phyloP scores from a whole-genome alignment of 176 grass and related monocot genomes.

The Bromus sterilis region DNA sequence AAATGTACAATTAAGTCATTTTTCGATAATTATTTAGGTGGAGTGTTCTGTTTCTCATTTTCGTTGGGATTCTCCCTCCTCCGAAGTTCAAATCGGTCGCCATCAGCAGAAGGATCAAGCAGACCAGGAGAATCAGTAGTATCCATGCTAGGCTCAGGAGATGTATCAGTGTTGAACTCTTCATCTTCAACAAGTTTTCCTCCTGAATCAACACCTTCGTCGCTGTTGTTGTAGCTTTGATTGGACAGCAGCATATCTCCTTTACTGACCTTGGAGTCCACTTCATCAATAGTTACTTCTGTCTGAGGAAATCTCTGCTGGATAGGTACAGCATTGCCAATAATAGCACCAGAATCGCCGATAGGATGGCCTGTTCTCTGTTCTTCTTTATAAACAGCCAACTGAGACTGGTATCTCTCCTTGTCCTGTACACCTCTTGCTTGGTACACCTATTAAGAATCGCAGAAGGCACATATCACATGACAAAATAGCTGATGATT shows the following conservation, averaged over 20 bases:
- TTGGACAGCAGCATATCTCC: constrained; percentile 41
- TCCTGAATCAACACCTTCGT: constrained; percentile 29
- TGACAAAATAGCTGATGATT: neutral
- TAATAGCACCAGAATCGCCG: constrained; percentile 37
- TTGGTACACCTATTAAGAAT: constrained; percentile 68
- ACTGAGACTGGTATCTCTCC: constrained; percentile 67
- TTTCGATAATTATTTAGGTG: constrained; percentile 17
- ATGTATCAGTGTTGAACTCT: constrained; percentile 43
- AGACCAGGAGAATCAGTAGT: constrained; percentile 23
- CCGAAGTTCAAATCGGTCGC: constrained; percentile 44
- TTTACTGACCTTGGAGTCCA: constrained; percentile 45
- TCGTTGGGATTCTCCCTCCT: constrained; percentile 45
- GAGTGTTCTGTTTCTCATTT: constrained; percentile 19
- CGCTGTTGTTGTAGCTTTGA: constrained; percentile 39
- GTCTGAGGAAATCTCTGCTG: constrained; percentile 49
- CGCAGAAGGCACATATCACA: neutral
- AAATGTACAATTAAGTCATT: neutral
- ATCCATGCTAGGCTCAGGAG: constrained; percentile 27
- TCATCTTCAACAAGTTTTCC: constrained; percentile 33
- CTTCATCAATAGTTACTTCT: constrained; percentile 50
- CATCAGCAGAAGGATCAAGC: constrained; percentile 20
- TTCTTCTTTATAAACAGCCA: constrained; percentile 65
- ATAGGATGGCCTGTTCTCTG: constrained; percentile 41
- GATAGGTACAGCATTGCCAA: constrained; percentile 46
- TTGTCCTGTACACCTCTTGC: constrained; percentile 74